Evolutionary conservation across 495 filamentous ascomycete genomes (phyloP), one percentile per base, ranked within the genome.

Genomic region (Xylaria castorea): DNA sequence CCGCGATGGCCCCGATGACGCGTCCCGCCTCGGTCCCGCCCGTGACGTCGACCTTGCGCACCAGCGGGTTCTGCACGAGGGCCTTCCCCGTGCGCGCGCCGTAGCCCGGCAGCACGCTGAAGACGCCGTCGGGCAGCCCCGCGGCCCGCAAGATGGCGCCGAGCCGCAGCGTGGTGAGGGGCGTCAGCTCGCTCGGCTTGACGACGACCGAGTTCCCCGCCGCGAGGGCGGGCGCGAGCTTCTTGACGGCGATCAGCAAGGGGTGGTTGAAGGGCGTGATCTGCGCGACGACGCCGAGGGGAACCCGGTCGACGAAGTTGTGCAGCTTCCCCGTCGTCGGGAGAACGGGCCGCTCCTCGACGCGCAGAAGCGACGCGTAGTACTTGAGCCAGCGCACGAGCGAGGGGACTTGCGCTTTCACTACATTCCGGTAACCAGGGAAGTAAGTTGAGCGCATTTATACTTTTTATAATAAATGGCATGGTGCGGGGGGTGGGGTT

Each of bases 221-320:
- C 3, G 88, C 88, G 5, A 92, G 82, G 0, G 89, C 89, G 0
- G 89, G 87, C 5, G 83, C 89, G 38, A 91, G 80, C 73, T 91
- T 91, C 82, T 89, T 90, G 34, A 86, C 86, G n/a, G 88, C 87
- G 69, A 91, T 90, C 22, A 91, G 80, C 11, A 92, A 78, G 2
- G 90, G 89, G 68, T 90, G 88, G 76, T 91, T 91, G 80, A 89
- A 92, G 11, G 90, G 90, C 0, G 89, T 91, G 68, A 92, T 90
- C 67, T 87, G 87, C 4, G 84, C 88, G 0, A 91, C 89, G 0
- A 92, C 89, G 32, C 90, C 90, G 0, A 92, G 78, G 0, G 90
- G 89, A 6, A 84, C 79, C 22, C 89, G 85, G 30, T 87, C 87
- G 51, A 90, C 77, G 67, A 89, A 90, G 75, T 91, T 91, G 70